Conservation (phyloP, 345 rosid species). For the Linum trigynum region DNA sequence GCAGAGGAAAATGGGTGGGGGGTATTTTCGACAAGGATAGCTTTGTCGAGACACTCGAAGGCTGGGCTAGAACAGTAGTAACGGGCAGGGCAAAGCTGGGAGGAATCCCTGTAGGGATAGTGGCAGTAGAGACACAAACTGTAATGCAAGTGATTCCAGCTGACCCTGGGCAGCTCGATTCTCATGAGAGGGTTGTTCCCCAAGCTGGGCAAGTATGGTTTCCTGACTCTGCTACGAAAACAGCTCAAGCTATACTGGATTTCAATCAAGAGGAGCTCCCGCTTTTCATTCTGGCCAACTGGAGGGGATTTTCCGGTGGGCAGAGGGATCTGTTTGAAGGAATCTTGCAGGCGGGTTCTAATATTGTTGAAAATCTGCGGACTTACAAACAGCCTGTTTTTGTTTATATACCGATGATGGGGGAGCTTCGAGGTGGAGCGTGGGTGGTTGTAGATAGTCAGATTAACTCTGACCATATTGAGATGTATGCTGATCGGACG, state of each 20-base stretch:
- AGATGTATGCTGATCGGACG: conserved; percentile 94
- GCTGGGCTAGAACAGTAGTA: conserved; percentile 99
- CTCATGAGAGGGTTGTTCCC: conserved; percentile 96
- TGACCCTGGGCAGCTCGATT: conserved; percentile 98
- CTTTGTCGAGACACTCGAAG: conserved; percentile 86
- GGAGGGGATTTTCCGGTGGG: conserved; percentile 99
- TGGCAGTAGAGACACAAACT: conserved; percentile 97
- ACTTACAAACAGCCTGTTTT: conserved; percentile 94
- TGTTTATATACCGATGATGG: conserved; percentile 97
- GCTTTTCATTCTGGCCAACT: conserved; percentile 88
- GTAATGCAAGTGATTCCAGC: conserved; percentile 99
- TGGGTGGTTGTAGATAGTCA: conserved; percentile 98
- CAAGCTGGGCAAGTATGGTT: conserved; percentile 99
- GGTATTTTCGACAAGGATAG: conserved; percentile 94
- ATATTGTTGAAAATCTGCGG: conserved; percentile 93
- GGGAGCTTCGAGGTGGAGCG: conserved; percentile 98
- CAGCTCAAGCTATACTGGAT: conserved; percentile 94
- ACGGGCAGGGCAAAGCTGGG: conserved; percentile 99
- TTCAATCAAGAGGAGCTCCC: conserved; percentile 94
- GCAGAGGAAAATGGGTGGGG: conserved; percentile 77
- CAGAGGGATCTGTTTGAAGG: conserved; percentile 99
- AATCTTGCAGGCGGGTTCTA: conserved; percentile 98
- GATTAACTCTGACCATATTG: conserved; percentile 88
- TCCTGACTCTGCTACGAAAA: conserved; percentile 97
- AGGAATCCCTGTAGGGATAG: conserved; percentile 95